Evolutionary conservation across 163 green algal genomes (phyloP), one percentile per base, ranked within the genome.

Genomic region (Trebouxiophyceae sp.): DNA sequence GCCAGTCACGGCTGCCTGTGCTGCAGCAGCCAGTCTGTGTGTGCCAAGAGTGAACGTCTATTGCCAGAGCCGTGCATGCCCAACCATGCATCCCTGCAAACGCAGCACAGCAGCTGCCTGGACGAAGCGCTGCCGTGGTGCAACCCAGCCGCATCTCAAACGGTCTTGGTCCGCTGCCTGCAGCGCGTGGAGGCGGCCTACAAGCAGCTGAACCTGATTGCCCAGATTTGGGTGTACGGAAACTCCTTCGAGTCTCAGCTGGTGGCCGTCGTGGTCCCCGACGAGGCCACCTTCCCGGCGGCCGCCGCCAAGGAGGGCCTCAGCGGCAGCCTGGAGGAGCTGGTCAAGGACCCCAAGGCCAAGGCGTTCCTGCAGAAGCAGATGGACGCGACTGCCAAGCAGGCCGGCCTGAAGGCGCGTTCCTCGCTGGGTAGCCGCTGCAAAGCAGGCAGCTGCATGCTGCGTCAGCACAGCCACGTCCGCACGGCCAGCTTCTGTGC

Each of bases 141-240:
- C n/a, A n/a, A n/a, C n/a, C n/a, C n/a, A n/a, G n/a, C n/a, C n/a
- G n/a, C n/a, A n/a, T n/a, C n/a, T n/a, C n/a, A n/a, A n/a, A n/a
- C n/a, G n/a, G n/a, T n/a, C n/a, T n/a, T n/a, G n/a, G n/a, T n/a
- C n/a, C n/a, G n/a, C n/a, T n/a, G n/a, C n/a, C n/a, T n/a, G n/a
- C n/a, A n/a, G n/a, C n/a, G n/a, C n/a, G 61, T 98, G 27, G 93
- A 98, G 84, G 77, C 71, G 24, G 80, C 84, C 1, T 97, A 94
- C 80, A 92, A 93, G 77, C 89, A 94, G 79, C 71, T 75, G 56
- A 3, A 66, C 1, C 28, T 81, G 26, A 79, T 95, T 57, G 87
- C 95, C 68, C 88, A 96, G 66, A 74, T 86, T 57, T 89, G 75
- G 73, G 73, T 89, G 33, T 85, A 73, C 0, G 73, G 73, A 33